Evolutionary conservation across 2,329 filamentous ascomycete genomes (phyloP).

Genomic region (Teratosphaeria pseudoeucalypti): DNA sequence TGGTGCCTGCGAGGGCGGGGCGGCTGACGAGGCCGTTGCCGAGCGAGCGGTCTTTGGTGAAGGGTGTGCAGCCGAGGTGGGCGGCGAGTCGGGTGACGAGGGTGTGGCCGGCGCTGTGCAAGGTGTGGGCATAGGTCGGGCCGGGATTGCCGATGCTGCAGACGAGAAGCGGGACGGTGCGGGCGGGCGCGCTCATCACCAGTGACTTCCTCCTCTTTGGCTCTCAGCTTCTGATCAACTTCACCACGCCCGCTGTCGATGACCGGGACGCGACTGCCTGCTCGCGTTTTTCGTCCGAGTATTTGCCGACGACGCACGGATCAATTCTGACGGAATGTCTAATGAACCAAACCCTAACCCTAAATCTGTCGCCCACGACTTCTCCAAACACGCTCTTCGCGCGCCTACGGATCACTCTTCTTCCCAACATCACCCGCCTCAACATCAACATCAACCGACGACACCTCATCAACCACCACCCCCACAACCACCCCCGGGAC

Average conservation of each 20-base stretch:
- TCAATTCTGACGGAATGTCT: background rate
- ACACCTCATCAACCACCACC: too few species aligned
- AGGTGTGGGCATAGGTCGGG: constrained; percentile 58
- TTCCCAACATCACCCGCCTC: too few species aligned
- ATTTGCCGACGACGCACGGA: background rate
- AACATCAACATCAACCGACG: too few species aligned
- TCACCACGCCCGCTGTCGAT: background rate
- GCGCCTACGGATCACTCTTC: background rate
- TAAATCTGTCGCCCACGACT: too few species aligned
- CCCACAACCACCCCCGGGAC: too few species aligned
- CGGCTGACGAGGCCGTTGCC: constrained; percentile 43
- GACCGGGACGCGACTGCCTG: background rate
- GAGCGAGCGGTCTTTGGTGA: constrained; percentile 32
- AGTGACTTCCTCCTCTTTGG: background rate
- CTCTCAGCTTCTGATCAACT: background rate
- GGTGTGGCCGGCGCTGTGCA: constrained; percentile 80
- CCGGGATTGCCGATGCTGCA: constrained; percentile 80
- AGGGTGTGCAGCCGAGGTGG: constrained; percentile 28
- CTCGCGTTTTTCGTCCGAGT: background rate
- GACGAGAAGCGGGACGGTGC: constrained; percentile 52
- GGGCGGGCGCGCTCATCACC: constrained; percentile 16
- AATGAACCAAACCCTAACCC: background rate
- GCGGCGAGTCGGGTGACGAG: constrained; percentile 54
- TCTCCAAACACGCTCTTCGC: background rate
- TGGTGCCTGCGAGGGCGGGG: constrained; percentile 18